Evolutionary conservation across 2,329 filamentous ascomycete species (phyloP), one percentile per base, ranked within the genome.

Genomic region (Neofusicoccum kwambonambiense): DNA sequence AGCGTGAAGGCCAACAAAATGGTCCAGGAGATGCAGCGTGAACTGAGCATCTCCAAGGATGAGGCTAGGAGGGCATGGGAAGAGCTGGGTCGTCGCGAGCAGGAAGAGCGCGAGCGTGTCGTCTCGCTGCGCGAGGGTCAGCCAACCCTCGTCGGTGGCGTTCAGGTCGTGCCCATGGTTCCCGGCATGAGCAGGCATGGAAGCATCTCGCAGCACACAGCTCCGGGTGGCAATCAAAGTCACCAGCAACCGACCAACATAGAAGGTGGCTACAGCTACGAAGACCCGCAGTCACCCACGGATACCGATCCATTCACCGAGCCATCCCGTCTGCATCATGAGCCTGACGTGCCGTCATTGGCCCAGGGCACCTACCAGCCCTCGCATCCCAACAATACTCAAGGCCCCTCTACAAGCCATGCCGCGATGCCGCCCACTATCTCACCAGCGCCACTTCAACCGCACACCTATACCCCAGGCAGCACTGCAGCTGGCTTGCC

Each of bases 21-120:
- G 70, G 85, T 96, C n/a, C 83, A 85, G 15, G 95, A 98, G 77
- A 93, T 97, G 90, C 90, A 90, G 71, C 91, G 95, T 68, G 95
- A 99, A 78, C 83, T 98, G 44, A 87, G 90, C 71, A 99, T 99
- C 67, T 96, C 93, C 44, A 97, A 97, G 74, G 94, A 97, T 70
- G 95, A 99, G 78, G 94, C 95, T 8, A 88, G 94, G 41, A 87
- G 95, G 65, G 95, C 95, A 1, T 99, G 95, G 95, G 95, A 99
- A 79, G 95, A 98, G 77, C 86, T 99, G 1, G 95, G 95, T 27
- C 87, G 94, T 60, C 88, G 93, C 60, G 95, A 98, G 77, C 92
- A 97, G 74, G 92, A 96, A 77, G 94, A 97, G 77, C 88, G 94
- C 5, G 93, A 97, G 68, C 87, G 92, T 51, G 95, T 91, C 1